Conservation (phyloP, 2,329 filamentous ascomycete genomes). For the Gaeumannomyces tritici region DNA sequence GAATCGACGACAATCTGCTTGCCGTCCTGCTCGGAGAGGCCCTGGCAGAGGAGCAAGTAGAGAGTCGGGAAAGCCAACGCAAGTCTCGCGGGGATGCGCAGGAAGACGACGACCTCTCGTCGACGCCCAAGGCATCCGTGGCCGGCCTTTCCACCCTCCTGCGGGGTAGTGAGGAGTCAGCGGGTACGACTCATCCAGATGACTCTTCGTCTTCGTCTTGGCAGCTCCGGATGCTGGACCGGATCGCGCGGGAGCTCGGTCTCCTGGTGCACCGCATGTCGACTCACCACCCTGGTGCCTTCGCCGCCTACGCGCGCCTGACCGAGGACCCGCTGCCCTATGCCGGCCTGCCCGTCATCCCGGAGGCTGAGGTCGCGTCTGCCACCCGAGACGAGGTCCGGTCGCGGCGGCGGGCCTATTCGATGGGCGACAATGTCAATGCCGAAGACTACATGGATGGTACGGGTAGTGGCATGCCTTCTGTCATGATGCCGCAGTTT, state of each 20-base stretch:
- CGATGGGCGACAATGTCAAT: slow-evolving; percentile 12
- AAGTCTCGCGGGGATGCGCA: background rate
- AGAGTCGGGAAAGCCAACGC: slow-evolving; percentile 5
- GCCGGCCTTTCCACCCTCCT: background rate
- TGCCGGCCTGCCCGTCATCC: slow-evolving; percentile 62
- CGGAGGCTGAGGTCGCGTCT: slow-evolving; percentile 32
- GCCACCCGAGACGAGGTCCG: slow-evolving; percentile 18
- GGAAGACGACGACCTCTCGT: slow-evolving; percentile 15
- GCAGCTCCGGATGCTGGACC: slow-evolving; percentile 72
- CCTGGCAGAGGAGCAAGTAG: slow-evolving; percentile 41
- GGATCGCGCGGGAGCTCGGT: slow-evolving; percentile 79
- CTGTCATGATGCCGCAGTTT: slow-evolving; percentile 30
- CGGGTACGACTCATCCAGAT: slow-evolving; percentile 17
- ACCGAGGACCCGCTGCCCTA: slow-evolving; percentile 62
- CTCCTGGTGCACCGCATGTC: slow-evolving; percentile 74
- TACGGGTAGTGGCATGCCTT: slow-evolving; percentile 17
- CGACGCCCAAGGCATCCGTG: slow-evolving; percentile 34
- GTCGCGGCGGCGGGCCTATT: slow-evolving; percentile 8
- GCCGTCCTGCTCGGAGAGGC: slow-evolving; percentile 81
- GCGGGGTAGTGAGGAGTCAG: slow-evolving; percentile 16
- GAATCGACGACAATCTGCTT: slow-evolving; percentile 77
- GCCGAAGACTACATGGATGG: slow-evolving; percentile 4
- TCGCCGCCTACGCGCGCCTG: slow-evolving; percentile 66
- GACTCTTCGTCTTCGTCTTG: slow-evolving; percentile 29
- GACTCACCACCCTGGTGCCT: slow-evolving; percentile 66